Evolutionary conservation across 1,139 yeast species (phyloP), one percentile per base, ranked within the genome.

Genomic region (Diutina scorzettiae): DNA sequence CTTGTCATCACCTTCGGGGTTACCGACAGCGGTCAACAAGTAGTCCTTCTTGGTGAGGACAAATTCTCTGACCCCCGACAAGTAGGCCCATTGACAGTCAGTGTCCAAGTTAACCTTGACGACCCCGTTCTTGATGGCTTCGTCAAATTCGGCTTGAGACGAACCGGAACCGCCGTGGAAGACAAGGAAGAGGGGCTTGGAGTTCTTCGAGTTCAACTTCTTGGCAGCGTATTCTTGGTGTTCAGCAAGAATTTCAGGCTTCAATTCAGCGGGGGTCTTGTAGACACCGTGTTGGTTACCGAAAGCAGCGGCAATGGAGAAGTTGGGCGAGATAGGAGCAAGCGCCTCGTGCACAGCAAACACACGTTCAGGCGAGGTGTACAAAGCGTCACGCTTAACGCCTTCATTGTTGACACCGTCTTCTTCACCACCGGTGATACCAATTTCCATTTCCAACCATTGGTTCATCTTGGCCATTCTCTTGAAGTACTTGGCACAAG

Each of bases 111-210:
- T 93, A 64, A 93, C 98, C 83, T 91, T 91, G 63, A 89, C 96
- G 56, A 89, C 97, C 76, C 98, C 98, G 70, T 77, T 72, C 65
- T 64, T 66, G 69, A 91, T 91, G 63, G 89, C 98, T 55, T 80
- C 78, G 71, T 84, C 83, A 66, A 84, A 91, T 71, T 93, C 98
- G 53, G 72, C 66, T 70, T 83, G 94, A 53, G 93, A 60, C 43
- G 98, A 93, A 68, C 98, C 99, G 49, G 98, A 91, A 68, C 99
- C 99, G 73, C 99, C 99, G 78, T 91, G 99, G 96, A 91, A 91
- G 53, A 91, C 99, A 59, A 91, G 78, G 83, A 80, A 93, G 62
- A 91, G 74, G 65, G 98, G 98, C 68, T 76, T 73, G 54, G 69
- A 63, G 52, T 67, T 62, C 45, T 64, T 60, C 53, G 81, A 60